A percentile compares a stretch with the other conserved stretches of the same genome.
Conservation (phyloP, 2,329 filamentous ascomycete species). For the Xylariomycetidae sp. region DNA sequence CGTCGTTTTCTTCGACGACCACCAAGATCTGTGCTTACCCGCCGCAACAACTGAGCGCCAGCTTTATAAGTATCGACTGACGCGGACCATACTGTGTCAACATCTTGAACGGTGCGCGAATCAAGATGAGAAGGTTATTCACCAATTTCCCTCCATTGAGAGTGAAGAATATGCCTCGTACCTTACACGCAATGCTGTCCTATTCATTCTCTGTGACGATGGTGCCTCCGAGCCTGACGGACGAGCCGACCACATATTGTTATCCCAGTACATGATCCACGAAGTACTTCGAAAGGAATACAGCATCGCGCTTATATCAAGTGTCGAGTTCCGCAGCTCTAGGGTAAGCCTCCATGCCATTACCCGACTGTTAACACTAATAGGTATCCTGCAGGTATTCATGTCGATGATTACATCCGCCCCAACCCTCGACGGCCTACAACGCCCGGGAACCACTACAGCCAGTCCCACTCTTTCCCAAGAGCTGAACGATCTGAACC, state of each 20-base stretch:
- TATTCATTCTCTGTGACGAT: slow-evolving; percentile 68
- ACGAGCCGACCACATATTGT: too few relatives aligned
- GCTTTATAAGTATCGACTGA: slow-evolving; percentile 52
- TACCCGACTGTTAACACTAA: too few relatives aligned
- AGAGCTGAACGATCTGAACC: too few relatives aligned
- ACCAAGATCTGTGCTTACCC: slow-evolving; percentile 53
- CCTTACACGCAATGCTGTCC: slow-evolving; percentile 47
- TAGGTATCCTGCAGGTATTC: too few relatives aligned
- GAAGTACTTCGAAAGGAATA: slow-evolving; percentile 7
- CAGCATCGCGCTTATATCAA: slow-evolving; percentile 10
- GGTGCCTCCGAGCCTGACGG: slow-evolving; percentile 30
- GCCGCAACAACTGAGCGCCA: slow-evolving; percentile 22
- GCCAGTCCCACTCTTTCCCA: too few relatives aligned
- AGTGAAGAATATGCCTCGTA: slow-evolving; percentile 51
- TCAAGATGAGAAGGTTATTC: slow-evolving; percentile 31
- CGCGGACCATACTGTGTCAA: slow-evolving; percentile 58
- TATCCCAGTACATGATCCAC: slow-evolving; percentile 13
- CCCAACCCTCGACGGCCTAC: background rate
- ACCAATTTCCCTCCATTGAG: slow-evolving; percentile 41
- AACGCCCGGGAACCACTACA: too few relatives aligned
- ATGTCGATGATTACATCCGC: slow-evolving; percentile 1
- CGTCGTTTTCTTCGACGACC: slow-evolving; percentile 61
- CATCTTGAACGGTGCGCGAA: slow-evolving; percentile 43
- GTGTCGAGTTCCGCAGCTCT: slow-evolving; percentile 13
- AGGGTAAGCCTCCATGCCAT: too few relatives aligned